Evolutionary conservation across 148 eudicot species (phyloP).

Genomic region (Rhododendron ferrugineum): DNA sequence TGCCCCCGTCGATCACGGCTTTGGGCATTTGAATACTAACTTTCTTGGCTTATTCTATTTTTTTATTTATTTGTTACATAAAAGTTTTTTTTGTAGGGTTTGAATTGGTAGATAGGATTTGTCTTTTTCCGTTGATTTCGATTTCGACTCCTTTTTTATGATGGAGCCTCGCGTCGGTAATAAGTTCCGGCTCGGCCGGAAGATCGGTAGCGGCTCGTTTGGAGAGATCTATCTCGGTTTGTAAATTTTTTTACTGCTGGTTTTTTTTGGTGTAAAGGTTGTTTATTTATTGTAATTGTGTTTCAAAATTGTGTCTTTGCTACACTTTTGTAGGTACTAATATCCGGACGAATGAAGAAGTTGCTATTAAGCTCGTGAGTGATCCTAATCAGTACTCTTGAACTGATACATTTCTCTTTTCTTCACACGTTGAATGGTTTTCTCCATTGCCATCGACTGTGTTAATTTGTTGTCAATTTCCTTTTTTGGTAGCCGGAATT

Average conservation of each 20-base stretch:
- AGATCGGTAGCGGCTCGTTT: background rate
- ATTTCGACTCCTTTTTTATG: background rate
- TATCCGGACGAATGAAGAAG: constrained; percentile 71
- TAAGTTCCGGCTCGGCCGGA: background rate
- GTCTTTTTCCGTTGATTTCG: too few species aligned
- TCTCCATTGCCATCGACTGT: too few species aligned
- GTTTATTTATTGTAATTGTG: background rate
- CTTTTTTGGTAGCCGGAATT: too few species aligned
- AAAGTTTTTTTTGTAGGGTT: too few species aligned
- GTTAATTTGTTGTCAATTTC: too few species aligned
- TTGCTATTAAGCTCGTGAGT: constrained; percentile 78
- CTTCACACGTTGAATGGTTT: background rate
- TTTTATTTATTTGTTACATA: too few species aligned
- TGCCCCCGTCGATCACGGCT: too few species aligned
- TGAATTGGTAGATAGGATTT: too few species aligned
- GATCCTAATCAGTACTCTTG: background rate
- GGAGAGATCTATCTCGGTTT: background rate
- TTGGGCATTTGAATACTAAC: too few species aligned
- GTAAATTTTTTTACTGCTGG: background rate
- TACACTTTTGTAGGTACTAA: constrained; percentile 47
- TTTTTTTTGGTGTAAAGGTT: background rate
- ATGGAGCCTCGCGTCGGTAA: background rate
- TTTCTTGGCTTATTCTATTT: too few species aligned
- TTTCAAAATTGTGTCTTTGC: background rate
- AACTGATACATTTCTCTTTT: too few species aligned